phyloP scores from a whole-genome alignment of 768 basidiomycete species.

The Pulveroboletus frians region DNA sequence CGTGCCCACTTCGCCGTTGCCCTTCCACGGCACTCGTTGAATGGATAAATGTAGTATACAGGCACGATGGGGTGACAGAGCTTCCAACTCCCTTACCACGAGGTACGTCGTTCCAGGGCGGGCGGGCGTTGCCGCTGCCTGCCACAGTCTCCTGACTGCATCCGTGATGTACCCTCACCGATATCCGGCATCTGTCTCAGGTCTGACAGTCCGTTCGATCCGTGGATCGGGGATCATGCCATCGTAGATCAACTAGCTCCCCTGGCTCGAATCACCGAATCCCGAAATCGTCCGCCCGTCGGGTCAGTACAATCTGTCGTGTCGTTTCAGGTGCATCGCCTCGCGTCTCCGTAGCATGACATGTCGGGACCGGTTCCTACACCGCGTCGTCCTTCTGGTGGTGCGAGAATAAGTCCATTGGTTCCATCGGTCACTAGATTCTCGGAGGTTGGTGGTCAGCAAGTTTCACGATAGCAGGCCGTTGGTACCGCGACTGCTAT shows the following conservation, averaged over 20 bases:
- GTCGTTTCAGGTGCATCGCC: slow-evolving; percentile 1
- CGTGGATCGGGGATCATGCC: slow-evolving; percentile 4
- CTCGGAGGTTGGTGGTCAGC: neutral
- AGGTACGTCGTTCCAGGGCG: neutral
- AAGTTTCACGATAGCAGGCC: neutral
- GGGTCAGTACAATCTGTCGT: neutral
- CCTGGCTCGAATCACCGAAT: neutral
- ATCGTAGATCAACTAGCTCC: neutral
- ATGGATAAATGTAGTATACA: neutral
- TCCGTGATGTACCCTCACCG: neutral
- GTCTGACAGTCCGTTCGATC: neutral
- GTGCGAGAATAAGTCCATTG: too few species aligned
- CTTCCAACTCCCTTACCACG: neutral
- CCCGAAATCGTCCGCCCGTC: neutral
- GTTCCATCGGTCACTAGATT: neutral
- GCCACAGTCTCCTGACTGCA: neutral
- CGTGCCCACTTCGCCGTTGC: neutral
- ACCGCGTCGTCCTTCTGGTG: neutral
- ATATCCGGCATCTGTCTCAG: slow-evolving; percentile 5
- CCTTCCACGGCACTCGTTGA: neutral
- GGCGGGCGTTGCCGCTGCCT: neutral
- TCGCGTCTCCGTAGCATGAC: neutral
- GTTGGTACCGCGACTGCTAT: neutral
- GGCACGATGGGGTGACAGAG: slow-evolving; percentile 8
- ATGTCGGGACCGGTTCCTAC: neutral